Base-by-base conservation (phyloP, 148 eudicot genomes). In the Cornus controversa region DNA sequence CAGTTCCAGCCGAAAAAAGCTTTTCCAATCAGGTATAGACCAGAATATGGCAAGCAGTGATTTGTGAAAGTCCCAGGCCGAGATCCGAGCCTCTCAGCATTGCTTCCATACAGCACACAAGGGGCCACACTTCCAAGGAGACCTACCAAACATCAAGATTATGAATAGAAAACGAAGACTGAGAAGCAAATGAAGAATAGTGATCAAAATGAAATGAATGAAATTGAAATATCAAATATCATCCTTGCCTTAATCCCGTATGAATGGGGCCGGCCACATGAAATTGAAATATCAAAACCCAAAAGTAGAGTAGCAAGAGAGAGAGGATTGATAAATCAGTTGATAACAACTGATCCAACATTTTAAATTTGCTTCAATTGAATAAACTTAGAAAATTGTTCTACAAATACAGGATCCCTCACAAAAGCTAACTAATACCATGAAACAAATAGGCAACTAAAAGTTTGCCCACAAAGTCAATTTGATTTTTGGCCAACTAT, bases 91-190 rank as follows among this genome's bases (percentile, higher is more conserved):
- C 98, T 90, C 81, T 91, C 98, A 1, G 75, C 91, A 86, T 87
- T 94, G 86, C 87, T 90, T 86, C 91, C 98, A 83, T 89, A 90
- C 5, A 94, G 90, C 78, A 91, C 88, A 74, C 98, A 91, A 5
- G 96, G 98, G 57, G 96, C 98, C 74, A 94, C 79, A 77, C 85
- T 87, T 77, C 98, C 98, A 72, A 94, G 90, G 72, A 94, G 79
- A 85, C 98, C 95, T 91, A 78, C 22, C 23, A 71, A 78, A 20
- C 11, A 72, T 45, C 68, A 71, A 14, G 40, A 10, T 13, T 23
- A 28, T 36, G 20, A 69, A 69, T 29, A 69, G 64, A 20, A 20
- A n/a, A 22, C 18, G 0, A n/a, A 60, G 16, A 60, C 22, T 60
- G 23, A 69, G 45, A 29, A 31, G 24, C 23, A 69, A 4, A 50